These are phyloP conservation scores for Westerdykella aurantiaca DNA, from an alignment of 2,329 filamentous ascomycete genomes.

Conservation along the genomic window DNA sequence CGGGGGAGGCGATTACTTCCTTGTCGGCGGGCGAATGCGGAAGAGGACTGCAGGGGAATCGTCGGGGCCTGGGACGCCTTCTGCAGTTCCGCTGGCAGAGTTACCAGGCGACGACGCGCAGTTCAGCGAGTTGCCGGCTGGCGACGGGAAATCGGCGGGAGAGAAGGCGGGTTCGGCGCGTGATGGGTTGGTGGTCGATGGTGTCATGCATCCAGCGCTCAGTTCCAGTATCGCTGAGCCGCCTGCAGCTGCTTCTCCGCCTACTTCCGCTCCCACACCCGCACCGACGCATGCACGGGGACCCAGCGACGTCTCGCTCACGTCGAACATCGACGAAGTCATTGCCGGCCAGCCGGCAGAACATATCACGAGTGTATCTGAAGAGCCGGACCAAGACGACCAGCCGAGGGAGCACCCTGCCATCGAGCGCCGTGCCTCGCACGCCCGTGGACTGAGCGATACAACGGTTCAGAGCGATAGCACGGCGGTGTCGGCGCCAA, in stretches of 20 bases:
- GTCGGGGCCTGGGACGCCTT: conserved; percentile 18
- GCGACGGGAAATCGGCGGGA: no score
- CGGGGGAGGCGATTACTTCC: conserved; percentile 22
- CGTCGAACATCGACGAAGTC: conserved; percentile 26
- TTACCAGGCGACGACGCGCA: conserved; percentile 26
- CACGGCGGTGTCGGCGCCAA: conserved; percentile 32
- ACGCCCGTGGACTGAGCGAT: conserved; percentile 28
- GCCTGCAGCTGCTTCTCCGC: no score
- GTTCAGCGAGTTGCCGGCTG: conserved; percentile 8
- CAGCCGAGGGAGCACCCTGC: not conserved
- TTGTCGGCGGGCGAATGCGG: conserved; percentile 10
- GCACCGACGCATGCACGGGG: conserved; percentile 16
- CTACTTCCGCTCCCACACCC: not conserved
- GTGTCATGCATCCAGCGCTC: no score
- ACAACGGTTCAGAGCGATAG: conserved; percentile 28
- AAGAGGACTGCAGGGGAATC: conserved; percentile 21
- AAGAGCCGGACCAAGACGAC: not conserved
- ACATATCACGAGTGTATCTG: not conserved
- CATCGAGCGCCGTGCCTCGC: conserved; percentile 23
- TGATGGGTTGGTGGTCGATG: no score
- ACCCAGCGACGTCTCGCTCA: conserved; percentile 22
- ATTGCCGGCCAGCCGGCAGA: conserved; percentile 2
- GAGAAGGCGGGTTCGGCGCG: no score
- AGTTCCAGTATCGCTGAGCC: no score
- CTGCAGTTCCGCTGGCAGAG: conserved; percentile 16